These are phyloP conservation scores for Hypoxylon sp. DNA, from an alignment of 2,329 filamentous ascomycete genomes.

Conservation along the genomic window DNA sequence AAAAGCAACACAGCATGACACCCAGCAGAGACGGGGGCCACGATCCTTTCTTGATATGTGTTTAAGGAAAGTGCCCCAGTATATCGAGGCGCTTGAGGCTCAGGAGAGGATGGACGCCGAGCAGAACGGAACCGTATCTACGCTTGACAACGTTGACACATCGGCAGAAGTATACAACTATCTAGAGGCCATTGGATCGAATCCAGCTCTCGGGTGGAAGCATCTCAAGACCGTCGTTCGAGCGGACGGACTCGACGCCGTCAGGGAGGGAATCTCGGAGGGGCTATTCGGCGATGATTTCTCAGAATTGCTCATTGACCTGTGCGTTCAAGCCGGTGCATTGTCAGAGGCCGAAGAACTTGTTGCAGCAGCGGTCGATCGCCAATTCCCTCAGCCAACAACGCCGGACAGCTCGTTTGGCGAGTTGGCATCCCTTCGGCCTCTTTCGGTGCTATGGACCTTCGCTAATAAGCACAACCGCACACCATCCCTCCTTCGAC, in stretches of 20 bases:
- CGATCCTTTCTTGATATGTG: constrained; percentile 66
- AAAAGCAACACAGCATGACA: constrained; percentile 55
- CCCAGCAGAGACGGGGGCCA: constrained; percentile 47
- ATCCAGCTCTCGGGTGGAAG: constrained; percentile 60
- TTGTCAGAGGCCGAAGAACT: constrained; percentile 60
- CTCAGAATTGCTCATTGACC: constrained; percentile 58
- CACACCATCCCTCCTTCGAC: constrained; percentile 56
- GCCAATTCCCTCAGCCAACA: constrained; percentile 57
- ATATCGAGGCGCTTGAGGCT: constrained; percentile 62
- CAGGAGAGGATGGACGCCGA: constrained; percentile 59
- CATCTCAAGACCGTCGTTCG: constrained; percentile 63
- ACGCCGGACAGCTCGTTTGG: constrained; percentile 53
- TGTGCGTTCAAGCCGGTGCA: constrained; percentile 59
- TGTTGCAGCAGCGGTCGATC: constrained; percentile 55
- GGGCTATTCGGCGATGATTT: constrained; percentile 61
- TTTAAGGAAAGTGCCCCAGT: constrained; percentile 64
- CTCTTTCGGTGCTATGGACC: constrained; percentile 56
- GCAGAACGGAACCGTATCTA: constrained; percentile 56
- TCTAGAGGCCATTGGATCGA: constrained; percentile 62
- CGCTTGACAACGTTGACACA: constrained; percentile 57
- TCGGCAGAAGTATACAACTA: constrained; percentile 65
- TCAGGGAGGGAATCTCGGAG: constrained; percentile 60
- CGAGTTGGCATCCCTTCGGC: constrained; percentile 49
- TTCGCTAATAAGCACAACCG: constrained; percentile 55
- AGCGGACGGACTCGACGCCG: constrained; percentile 62